A percentile compares a stretch with the other conserved stretches of the same genome.
phyloP scores from a whole-genome alignment of 371 early-diverging fungal species.

The Capillidium rhysosporum region DNA sequence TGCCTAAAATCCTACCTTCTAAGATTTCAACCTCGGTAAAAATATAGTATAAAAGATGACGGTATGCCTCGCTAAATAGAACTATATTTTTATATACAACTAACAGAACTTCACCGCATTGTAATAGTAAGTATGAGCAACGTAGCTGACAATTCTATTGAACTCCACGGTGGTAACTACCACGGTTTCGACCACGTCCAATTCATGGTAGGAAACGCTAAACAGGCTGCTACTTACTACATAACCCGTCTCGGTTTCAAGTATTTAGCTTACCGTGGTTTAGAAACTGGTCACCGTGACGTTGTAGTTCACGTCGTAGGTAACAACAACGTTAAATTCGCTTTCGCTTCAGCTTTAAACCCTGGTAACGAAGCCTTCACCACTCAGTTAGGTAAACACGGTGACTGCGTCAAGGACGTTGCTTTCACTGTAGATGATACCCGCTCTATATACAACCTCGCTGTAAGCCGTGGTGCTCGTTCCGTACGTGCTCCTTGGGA shows the following conservation, averaged over 20 bases:
- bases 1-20: too few relatives aligned
- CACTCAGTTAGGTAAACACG: slow-evolving; percentile 56
- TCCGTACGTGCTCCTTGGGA: slow-evolving; percentile 63
- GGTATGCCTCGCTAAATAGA: too few relatives aligned
- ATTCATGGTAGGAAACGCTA: slow-evolving; percentile 83
- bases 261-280: slow-evolving; percentile 80
- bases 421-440: slow-evolving; percentile 86
- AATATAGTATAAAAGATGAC: too few relatives aligned
- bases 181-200: too few relatives aligned
- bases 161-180: slow-evolving; percentile 1
- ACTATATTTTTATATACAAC: too few relatives aligned
- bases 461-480: slow-evolving; percentile 69
- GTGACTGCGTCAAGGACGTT: slow-evolving; percentile 90
- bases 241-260: slow-evolving; percentile 75
- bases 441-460: slow-evolving; percentile 52
- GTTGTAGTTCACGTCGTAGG: slow-evolving; percentile 72
- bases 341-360: slow-evolving; percentile 78
- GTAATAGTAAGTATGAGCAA: not conserved
- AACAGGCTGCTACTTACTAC: slow-evolving; percentile 87
- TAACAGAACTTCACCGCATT: too few relatives aligned
- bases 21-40: too few relatives aligned
- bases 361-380: slow-evolving; percentile 56
- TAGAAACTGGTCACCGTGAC: slow-evolving; percentile 85
- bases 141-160: not conserved
- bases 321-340: slow-evolving; percentile 60